Base-by-base conservation (phyloP, 2,329 filamentous ascomycete species). In the Drechmeria coniospora region DNA sequence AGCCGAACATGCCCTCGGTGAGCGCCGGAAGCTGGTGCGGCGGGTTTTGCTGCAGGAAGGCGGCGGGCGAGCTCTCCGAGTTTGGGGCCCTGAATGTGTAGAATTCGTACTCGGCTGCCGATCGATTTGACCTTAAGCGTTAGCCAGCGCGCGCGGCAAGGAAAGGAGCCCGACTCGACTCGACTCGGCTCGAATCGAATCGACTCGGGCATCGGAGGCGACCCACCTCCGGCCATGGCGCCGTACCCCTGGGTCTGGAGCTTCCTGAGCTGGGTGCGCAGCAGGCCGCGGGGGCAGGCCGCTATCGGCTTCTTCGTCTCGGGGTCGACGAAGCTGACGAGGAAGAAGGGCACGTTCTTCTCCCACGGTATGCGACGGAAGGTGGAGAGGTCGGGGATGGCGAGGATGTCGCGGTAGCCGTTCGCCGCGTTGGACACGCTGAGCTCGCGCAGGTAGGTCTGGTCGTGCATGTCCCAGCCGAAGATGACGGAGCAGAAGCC, bases 391-490 rank as follows among this genome's bases (percentile, higher is more conserved):
- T 94, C 84, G 1, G 84, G 76, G 21, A 87, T 61, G 10, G 86
- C 84, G 27, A 92, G 66, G 23, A 93, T 57, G 51, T 93, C 86
- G 38, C 77, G 70, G 54, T 92, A 93, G 23, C 84, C 84, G 49
- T 92, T 93, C 45, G 82, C 76, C 40, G 80, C 79, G 57, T 92
- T 93, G 56, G 81, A 90, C 51, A 93, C 78, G 45, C 70, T 69
- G 37, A 93, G 68, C 56, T 93, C 84, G 42, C 68, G 73, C 50
- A 81, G 76, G 53, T 93, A 94, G 8, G 82, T 92, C 59, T 74
- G 66, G 47, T 94, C 86, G 54, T 94, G 84, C 82, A 93, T 92
- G 54, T 94, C 84, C 86, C 86, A 93, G 49, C 86, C 84, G 45
- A 92, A 93, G 38, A 93, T 74, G 40, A 93, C 83, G 13, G 80